Base-by-base conservation (phyloP, 2,329 filamentous ascomycete genomes). In the Beauveria scarabaeidicola region DNA sequence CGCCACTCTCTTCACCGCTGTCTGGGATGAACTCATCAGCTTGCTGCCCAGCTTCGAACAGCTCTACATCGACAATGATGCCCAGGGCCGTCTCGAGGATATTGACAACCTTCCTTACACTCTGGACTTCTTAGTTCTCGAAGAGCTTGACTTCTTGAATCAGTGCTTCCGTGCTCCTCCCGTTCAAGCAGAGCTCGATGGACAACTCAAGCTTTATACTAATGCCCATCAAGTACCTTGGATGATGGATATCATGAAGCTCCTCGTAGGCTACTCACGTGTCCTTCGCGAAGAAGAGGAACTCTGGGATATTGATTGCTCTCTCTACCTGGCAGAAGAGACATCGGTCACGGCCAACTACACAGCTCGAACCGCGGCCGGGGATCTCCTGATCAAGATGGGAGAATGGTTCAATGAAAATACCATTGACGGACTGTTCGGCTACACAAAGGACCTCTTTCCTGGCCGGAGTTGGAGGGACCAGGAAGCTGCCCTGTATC, bases 241-340 rank as follows among this genome's bases (percentile, higher is more conserved):
- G 93, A 81, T 97, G 65, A 81, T 89, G 38, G 89, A 96, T 67
- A 85, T 97, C 21, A 89, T 97, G 84, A 89, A 88, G 70, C 81
- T 97, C 64, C 84, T 91, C 10, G 85, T 91, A 21, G 85, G 86
- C 1, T 97, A 96, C 73, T 88, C 91, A 13, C 90, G 93, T 64
- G 95, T 99, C 66, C 92, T 89, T 2, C 86, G 85, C 29, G 94
- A 99, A 72, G 94, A 97, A 69, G 91, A 97, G 74, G 91, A 90
- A 8, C 76, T 99, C 10, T 99, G 94, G 94, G 91, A 97, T 66
- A 91, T 97, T 63, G 94, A 99, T 72, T 89, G 95, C 65, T 97
- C 96, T 61, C 82, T 99, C 2, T 99, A 95, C 73, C 80, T 99
- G 51, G 93, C 91, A 1, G 94, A 99, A 73, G 93, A 97, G 75